These are phyloP conservation scores for Aspergillus intermedius DNA, from an alignment of 2,329 filamentous ascomycete genomes.

Conservation along the genomic window DNA sequence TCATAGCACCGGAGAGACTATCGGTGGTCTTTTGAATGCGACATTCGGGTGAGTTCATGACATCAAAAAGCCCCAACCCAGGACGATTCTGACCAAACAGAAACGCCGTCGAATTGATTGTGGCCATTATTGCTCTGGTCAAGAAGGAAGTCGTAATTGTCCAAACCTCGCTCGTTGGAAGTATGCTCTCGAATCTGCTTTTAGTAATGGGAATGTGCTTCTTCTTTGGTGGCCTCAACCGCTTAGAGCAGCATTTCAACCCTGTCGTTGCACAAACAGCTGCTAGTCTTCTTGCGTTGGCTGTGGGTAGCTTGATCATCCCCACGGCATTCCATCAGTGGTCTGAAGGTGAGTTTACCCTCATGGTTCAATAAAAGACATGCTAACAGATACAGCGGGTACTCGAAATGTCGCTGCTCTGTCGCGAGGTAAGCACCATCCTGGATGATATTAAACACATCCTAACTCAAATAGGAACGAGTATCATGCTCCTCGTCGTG, in stretches of 20 bases:
- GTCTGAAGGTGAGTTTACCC: conserved; percentile 30
- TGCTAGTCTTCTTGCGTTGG: conserved; percentile 69
- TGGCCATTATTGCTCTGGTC: conserved; percentile 74
- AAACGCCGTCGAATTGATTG: conserved; percentile 83
- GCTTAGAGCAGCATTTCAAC: conserved; percentile 83
- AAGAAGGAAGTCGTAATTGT: conserved; percentile 75
- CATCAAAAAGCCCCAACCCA: neutral
- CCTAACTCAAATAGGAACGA: conserved; percentile 35
- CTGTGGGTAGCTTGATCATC: conserved; percentile 76
- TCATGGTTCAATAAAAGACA: neutral
- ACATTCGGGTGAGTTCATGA: conserved; percentile 58
- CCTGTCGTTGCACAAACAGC: conserved; percentile 86
- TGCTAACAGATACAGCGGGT: conserved; percentile 18
- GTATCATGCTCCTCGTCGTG: conserved; percentile 75
- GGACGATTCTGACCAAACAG: conserved; percentile 26
- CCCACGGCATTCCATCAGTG: conserved; percentile 74
- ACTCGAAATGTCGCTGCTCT: conserved; percentile 20
- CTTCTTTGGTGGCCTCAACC: conserved; percentile 75
- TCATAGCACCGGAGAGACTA: conserved; percentile 63
- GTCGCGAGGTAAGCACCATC: conserved; percentile 20
- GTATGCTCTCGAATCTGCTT: conserved; percentile 83
- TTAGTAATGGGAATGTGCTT: conserved; percentile 89
- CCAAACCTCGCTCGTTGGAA: conserved; percentile 85
- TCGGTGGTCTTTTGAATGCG: conserved; percentile 84
- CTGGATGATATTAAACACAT: no score